phyloP scores from a whole-genome alignment of 768 basidiomycete species.

The Phanerochaete carnosa region DNA sequence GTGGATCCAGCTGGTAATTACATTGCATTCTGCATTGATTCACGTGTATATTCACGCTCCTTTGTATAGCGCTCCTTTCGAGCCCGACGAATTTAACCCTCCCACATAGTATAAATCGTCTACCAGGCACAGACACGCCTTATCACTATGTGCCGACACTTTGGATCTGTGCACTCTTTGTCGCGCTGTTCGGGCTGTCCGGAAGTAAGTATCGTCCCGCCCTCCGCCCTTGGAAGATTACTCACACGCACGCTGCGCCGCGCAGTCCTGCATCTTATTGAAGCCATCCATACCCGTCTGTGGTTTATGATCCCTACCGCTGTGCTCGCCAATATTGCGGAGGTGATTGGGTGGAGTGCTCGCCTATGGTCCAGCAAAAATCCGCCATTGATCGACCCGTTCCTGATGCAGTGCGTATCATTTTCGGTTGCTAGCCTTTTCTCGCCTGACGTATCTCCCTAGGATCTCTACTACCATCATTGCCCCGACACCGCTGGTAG shows the following conservation, averaged over 20 bases:
- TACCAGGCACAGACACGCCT: neutral
- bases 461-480: conserved; percentile 52
- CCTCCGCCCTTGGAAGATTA: neutral
- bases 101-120: neutral
- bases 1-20: neutral
- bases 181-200: conserved; percentile 15
- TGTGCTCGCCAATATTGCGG: conserved; percentile 27
- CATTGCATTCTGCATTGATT: neutral
- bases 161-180: conserved; percentile 14
- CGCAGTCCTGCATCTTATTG: conserved; percentile 24
- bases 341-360: conserved; percentile 36
- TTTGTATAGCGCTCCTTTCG: neutral
- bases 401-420: conserved; percentile 35
- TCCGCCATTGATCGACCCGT: conserved; percentile 26
- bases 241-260: neutral
- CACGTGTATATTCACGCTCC: neutral
- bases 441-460: neutral
- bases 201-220: conserved; percentile 12
- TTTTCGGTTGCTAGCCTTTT: neutral
- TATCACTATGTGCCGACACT: conserved; percentile 14
- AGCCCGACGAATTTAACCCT: neutral
- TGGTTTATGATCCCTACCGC: conserved; percentile 35
- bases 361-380: conserved; percentile 32
- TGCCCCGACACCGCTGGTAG: conserved; percentile 52
- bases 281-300: conserved; percentile 27